Conservation (phyloP, 495 filamentous ascomycete genomes). For the Amniculicola lignicola region DNA sequence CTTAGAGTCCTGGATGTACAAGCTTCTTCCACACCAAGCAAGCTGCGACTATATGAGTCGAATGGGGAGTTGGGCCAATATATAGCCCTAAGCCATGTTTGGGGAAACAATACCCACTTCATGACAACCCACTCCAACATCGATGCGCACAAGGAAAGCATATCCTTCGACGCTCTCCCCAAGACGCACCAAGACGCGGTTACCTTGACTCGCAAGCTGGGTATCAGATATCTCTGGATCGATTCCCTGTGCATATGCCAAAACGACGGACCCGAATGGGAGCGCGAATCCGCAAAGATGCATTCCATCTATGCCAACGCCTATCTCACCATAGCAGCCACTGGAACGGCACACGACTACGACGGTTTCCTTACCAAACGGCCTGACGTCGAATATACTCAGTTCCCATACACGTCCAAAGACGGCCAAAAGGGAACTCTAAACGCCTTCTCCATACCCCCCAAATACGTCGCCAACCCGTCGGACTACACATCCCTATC, state of each 20-base stretch:
- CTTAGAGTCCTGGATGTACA: background rate
- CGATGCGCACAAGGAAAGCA: background rate
- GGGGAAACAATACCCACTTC: background rate
- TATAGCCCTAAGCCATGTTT: constrained; percentile 4
- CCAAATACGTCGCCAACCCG: background rate
- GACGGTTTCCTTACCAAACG: background rate
- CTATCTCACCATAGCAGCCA: constrained; percentile 14
- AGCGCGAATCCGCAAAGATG: constrained; percentile 20
- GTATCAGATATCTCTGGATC: constrained; percentile 18
- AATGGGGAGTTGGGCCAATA: background rate
- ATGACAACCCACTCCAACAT: background rate
- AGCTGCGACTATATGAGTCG: constrained; percentile 5
- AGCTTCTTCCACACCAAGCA: background rate
- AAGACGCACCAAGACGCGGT: constrained; percentile 21
- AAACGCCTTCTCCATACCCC: background rate
- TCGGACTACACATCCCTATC: background rate
- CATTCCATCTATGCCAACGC: constrained; percentile 11
- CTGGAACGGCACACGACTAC: background rate
- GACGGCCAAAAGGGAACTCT: background rate
- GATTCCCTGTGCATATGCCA: constrained; percentile 18
- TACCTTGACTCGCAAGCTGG: constrained; percentile 1
- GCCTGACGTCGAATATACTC: background rate
- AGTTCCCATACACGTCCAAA: background rate
- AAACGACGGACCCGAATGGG: constrained; percentile 16
- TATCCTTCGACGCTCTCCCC: background rate